Conservation (phyloP, 1,284 basidiomycete genomes). For the Heterobasidion parviporum region DNA sequence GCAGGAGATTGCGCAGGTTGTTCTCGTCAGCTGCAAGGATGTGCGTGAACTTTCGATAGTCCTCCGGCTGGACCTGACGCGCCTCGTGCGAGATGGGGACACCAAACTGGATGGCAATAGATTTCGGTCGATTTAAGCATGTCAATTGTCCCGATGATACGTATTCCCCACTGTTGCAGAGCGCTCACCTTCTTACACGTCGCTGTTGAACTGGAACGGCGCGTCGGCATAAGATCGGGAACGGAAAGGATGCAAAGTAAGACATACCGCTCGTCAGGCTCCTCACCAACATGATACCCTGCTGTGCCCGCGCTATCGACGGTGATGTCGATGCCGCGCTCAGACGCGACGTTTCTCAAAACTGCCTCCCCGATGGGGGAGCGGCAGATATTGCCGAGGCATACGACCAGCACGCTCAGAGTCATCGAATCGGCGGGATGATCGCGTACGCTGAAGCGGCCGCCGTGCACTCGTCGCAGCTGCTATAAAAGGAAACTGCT, state of each 20-base stretch:
- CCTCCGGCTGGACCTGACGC: conserved; percentile 46
- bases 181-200: conserved; percentile 51
- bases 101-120: conserved; percentile 32
- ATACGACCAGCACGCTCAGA: conserved; percentile 57
- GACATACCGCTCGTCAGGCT: conserved; percentile 60
- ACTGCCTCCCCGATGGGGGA: conserved; percentile 80
- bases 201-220: conserved; percentile 40
- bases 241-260: not conserved
- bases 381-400: conserved; percentile 72
- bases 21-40: conserved; percentile 65
- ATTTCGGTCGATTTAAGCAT: no score
- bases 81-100: conserved; percentile 55
- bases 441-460: not conserved
- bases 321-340: conserved; percentile 52
- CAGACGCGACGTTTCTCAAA: conserved; percentile 48
- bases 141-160: no score
- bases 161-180: no score
- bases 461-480: no score
- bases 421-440: conserved; percentile 7
- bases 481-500: not conserved
- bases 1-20: conserved; percentile 51
- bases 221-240: not conserved
- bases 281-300: conserved; percentile 63
- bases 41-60: conserved; percentile 60
- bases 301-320: conserved; percentile 72